Conservation (phyloP, 805 yeast species). For the Hanseniaspora occidentalis region DNA sequence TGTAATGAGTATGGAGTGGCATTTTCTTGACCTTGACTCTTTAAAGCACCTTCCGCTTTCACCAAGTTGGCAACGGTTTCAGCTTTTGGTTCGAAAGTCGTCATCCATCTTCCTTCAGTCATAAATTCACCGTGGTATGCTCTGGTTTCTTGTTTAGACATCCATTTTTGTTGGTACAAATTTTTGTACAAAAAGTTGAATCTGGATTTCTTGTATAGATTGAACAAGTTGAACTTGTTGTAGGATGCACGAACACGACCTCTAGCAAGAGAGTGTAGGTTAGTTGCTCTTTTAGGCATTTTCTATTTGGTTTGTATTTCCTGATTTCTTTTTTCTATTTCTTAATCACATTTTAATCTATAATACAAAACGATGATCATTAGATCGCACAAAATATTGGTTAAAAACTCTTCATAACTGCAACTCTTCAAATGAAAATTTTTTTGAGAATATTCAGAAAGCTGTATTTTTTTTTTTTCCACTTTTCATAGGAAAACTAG, state of each 20-base stretch:
- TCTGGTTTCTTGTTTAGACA: slow-evolving; percentile 81
- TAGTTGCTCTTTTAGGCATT: slow-evolving; percentile 54
- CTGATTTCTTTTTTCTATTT: background rate
- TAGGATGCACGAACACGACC: slow-evolving; percentile 78
- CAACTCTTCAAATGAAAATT: too few species aligned
- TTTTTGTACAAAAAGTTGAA: slow-evolving; percentile 45
- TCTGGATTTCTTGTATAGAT: slow-evolving; percentile 62
- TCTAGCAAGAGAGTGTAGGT: slow-evolving; percentile 45
- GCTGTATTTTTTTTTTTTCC: too few species aligned
- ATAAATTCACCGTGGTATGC: slow-evolving; percentile 92
- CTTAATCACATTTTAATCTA: too few species aligned
- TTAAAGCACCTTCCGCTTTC: slow-evolving; percentile 30
- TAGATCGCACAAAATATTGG: too few species aligned
- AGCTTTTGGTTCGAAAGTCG: slow-evolving; percentile 51
- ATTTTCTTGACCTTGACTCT: slow-evolving; percentile 32
- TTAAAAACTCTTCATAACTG: too few species aligned
- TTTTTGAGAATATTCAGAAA: too few species aligned
- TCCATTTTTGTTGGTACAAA: slow-evolving; percentile 87
- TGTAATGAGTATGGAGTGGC: slow-evolving; percentile 79
- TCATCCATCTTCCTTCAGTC: slow-evolving; percentile 72
- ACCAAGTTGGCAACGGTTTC: slow-evolving; percentile 80
- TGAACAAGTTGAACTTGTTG: slow-evolving; percentile 86
- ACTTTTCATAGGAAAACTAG: too few species aligned
- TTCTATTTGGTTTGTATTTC: background rate
- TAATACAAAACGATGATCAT: too few species aligned